Conservation (phyloP, 768 basidiomycete species). For the Phlebiopsis gigantea region DNA sequence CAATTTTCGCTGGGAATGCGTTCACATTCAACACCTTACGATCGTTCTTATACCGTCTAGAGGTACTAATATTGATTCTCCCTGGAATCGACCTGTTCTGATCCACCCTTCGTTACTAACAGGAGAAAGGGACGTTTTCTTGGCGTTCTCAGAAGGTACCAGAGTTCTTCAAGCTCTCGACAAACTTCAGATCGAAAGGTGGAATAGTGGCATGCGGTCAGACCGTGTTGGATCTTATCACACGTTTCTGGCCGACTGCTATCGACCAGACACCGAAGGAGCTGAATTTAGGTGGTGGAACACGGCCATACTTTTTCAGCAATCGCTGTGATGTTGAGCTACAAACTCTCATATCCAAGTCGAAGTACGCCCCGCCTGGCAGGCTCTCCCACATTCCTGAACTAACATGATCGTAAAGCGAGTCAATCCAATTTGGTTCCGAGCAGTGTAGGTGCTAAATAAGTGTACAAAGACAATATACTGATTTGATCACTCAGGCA, state of each 20-base stretch:
- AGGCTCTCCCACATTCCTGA: not conserved
- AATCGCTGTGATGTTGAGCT: conserved; percentile 36
- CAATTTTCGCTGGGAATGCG: conserved; percentile 66
- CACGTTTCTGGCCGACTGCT: conserved; percentile 53
- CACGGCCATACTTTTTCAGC: conserved; percentile 50
- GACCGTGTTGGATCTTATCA: conserved; percentile 57
- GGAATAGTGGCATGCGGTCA: conserved; percentile 74
- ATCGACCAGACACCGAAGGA: conserved; percentile 59
- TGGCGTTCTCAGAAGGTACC: conserved; percentile 17
- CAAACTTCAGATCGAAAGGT: conserved; percentile 68
- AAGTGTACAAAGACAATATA: no score
- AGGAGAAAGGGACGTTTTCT: not conserved
- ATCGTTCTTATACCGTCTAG: conserved; percentile 56
- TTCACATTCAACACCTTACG: conserved; percentile 71
- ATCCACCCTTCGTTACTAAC: not conserved
- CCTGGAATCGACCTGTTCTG: not conserved
- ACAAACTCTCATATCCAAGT: conserved; percentile 54
- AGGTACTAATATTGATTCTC: conserved; percentile 30
- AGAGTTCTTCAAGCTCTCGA: conserved; percentile 47
- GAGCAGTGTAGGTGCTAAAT: conserved; percentile 53
- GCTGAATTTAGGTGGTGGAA: conserved; percentile 46
- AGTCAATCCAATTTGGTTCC: conserved; percentile 54
- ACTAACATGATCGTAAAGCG: conserved; percentile 28
- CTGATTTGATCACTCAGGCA: conserved; percentile 37
- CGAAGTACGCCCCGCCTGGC: conserved; percentile 39